Percentiles rank a stretch among this genome's conserved stretches.
Conservation (phyloP, 2,329 filamentous ascomycete genomes). For the Moelleriella libera region DNA sequence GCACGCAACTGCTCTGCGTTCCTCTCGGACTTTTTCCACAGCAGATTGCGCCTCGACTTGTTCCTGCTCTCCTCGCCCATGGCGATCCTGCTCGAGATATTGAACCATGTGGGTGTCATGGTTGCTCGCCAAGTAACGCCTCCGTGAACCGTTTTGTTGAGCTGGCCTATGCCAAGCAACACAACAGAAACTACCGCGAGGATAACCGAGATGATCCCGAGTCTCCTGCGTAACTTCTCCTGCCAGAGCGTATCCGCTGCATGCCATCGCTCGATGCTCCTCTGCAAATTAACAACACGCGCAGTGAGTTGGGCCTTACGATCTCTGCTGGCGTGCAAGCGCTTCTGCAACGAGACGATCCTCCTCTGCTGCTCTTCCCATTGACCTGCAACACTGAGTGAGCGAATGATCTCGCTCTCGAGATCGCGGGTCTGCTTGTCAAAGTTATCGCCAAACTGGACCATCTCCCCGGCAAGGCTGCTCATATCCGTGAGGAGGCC, state of each 20-base stretch:
- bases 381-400: slow-evolving; percentile 44
- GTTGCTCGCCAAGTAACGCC: slow-evolving; percentile 2
- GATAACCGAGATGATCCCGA: slow-evolving; percentile 45
- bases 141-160: background rate
- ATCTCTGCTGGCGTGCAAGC: slow-evolving; percentile 45
- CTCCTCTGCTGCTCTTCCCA: slow-evolving; percentile 52
- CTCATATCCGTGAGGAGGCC: slow-evolving; percentile 50
- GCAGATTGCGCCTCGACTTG: slow-evolving; percentile 10
- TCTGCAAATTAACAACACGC: slow-evolving; percentile 49
- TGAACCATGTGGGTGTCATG: slow-evolving; percentile 4
- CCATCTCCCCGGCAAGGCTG: slow-evolving; percentile 49
- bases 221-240: slow-evolving; percentile 47
- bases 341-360: slow-evolving; percentile 45
- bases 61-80: slow-evolving; percentile 4
- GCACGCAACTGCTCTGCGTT: slow-evolving; percentile 23
- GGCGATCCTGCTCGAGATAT: slow-evolving; percentile 4
- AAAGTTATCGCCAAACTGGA: slow-evolving; percentile 44
- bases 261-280: slow-evolving; percentile 54
- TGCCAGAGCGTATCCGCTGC: slow-evolving; percentile 53
- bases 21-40: slow-evolving; percentile 12
- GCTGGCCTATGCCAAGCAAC: slow-evolving; percentile 17
- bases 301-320: slow-evolving; percentile 45
- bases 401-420: slow-evolving; percentile 42
- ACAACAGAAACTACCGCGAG: slow-evolving; percentile 29
- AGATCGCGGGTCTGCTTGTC: slow-evolving; percentile 43